Percentiles rank a stretch among this genome's conserved stretches.
These are phyloP conservation scores for Wallacemonas sp. DNA, from an alignment of 208 protist genomes.

Conservation along the genomic window DNA sequence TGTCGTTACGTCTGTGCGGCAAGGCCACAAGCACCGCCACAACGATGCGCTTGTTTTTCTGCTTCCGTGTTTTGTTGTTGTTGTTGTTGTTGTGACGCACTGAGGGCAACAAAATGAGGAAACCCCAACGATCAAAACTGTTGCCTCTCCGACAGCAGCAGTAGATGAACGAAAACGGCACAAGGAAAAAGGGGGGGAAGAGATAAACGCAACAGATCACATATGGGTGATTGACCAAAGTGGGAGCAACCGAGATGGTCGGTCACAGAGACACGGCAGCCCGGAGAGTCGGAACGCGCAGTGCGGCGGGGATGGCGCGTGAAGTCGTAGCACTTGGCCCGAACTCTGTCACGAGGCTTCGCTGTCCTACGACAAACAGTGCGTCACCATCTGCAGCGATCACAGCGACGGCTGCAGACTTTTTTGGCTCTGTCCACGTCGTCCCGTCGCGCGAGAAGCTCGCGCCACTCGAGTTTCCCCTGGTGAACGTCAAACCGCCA, in stretches of 20 bases:
- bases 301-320: slow-evolving; percentile 22
- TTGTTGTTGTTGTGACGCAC: no score
- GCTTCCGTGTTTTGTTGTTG: no score
- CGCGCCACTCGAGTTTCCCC: slow-evolving; percentile 56
- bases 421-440: slow-evolving; percentile 36
- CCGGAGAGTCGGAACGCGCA: slow-evolving; percentile 31
- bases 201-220: slow-evolving; percentile 5
- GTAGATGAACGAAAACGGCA: no score
- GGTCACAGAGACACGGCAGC: background rate
- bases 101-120: no score
- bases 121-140: no score
- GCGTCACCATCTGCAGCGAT: slow-evolving; percentile 41
- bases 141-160: no score
- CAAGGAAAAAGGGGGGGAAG: background rate
- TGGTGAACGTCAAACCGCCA: slow-evolving; percentile 19
- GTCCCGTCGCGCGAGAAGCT: slow-evolving; percentile 47
- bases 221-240: no score
- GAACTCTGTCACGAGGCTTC: slow-evolving; percentile 31
- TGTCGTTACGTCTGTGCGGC: background rate
- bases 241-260: no score
- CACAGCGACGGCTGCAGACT: slow-evolving; percentile 34
- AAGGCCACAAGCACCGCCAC: background rate
- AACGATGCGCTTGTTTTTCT: background rate
- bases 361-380: slow-evolving; percentile 33
- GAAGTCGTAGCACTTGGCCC: background rate